Conservation (phyloP, 2,329 filamentous ascomycete species). For the Periconia digitata region DNA sequence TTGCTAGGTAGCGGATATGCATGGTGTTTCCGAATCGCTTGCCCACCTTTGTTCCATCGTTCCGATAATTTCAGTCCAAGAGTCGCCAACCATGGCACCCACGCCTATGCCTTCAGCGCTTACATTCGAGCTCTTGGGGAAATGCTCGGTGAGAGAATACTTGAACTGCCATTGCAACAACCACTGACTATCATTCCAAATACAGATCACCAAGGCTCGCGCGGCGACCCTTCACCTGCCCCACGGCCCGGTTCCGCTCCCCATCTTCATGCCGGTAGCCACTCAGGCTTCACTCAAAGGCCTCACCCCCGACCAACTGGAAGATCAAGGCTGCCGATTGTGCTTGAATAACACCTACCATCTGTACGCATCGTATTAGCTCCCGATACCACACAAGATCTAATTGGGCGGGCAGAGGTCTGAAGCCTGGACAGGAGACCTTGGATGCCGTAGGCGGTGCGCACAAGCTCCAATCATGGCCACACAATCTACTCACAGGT, state of each 20-base stretch:
- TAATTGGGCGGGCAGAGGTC: constrained; percentile 54
- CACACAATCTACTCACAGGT: constrained; percentile 86
- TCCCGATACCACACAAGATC: constrained; percentile 2
- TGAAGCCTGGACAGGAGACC: constrained; percentile 91
- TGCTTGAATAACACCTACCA: constrained; percentile 99
- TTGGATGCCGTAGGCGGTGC: constrained; percentile 87
- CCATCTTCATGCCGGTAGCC: constrained; percentile 97
- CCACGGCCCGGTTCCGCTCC: constrained; percentile 86
- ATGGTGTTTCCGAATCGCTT: too few relatives aligned
- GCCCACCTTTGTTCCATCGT: too few relatives aligned
- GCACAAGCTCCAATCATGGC: constrained; percentile 93
- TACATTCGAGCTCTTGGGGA: constrained; percentile 41
- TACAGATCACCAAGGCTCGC: constrained; percentile 87
- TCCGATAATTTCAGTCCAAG: constrained; percentile 2
- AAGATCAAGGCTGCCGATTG: constrained; percentile 82
- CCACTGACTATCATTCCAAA: neutral
- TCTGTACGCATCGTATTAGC: constrained; percentile 48
- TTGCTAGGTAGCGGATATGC: too few relatives aligned
- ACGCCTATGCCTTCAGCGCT: constrained; percentile 40
- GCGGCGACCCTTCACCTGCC: constrained; percentile 85
- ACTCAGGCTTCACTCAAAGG: constrained; percentile 96
- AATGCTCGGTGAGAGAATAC: constrained; percentile 36
- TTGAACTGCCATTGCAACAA: neutral
- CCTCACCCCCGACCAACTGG: constrained; percentile 86
- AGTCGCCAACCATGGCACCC: constrained; percentile 28